Evolutionary conservation across 768 basidiomycete genomes (phyloP), one percentile per base, ranked within the genome.

Genomic region (Tulasnella sp.): DNA sequence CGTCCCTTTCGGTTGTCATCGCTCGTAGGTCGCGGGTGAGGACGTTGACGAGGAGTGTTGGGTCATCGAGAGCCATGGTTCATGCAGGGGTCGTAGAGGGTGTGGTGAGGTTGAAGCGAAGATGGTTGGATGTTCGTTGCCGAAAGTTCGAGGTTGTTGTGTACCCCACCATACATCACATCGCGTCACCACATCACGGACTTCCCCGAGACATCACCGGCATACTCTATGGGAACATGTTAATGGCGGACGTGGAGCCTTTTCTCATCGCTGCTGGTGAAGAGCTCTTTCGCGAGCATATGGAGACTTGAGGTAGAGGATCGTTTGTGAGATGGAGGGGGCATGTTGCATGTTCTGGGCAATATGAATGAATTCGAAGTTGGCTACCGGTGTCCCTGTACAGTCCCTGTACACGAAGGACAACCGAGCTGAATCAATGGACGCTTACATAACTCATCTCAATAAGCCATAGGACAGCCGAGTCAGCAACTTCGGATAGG

Each of bases 1-100:
- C 69, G 22, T 69, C 69, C 16, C 69, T 40, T 52, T 69, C 69
- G 9, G 47, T 59, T 14, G 41, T 69, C 35, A 69, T 44, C 19
- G 42, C 41, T 16, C 69, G 40, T 44, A 52, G 52, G 47, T 69
- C 69, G 22, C 69, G 69, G 6, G 40, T 44, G 14, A 69, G 35
- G 17, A 69, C 44, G 42, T 52, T 69, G 17, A 69, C 69, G 29
- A 69, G 69, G 47, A 69, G 69, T 5, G 69, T 42, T 3, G 69
- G 69, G 69, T 69, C 69, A 59, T 69, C 44, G 52, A 69, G 40
- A 32, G 69, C 47, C 69, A 69, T 69, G 32, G 44, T 35, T 34
- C 19, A 44, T 22, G 16, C n/a, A 34, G 7, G 5, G 32, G 32
- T 29, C 29, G 32, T 44, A 36, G 29, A 67, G 37, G 19, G 19